Conservation (phyloP, 345 rosid genomes). For the Syzygium grande region DNA sequence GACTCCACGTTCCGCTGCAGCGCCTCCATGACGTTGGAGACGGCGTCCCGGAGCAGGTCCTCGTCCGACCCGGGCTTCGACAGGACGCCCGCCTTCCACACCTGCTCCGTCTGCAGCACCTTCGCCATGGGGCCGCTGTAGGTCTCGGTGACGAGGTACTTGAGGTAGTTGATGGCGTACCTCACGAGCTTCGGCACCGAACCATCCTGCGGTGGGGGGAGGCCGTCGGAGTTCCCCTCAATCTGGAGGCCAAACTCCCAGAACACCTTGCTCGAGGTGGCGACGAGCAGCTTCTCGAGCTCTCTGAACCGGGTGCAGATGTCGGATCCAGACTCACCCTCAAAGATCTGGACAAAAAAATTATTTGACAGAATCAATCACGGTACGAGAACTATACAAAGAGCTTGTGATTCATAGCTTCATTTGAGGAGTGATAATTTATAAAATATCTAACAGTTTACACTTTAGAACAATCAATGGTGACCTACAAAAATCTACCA, state of each 20-base stretch:
- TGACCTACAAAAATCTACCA: background rate
- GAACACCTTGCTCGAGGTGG: constrained; percentile 48
- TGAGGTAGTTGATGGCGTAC: constrained; percentile 57
- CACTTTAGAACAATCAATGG: too few species aligned
- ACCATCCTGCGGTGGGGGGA: constrained; percentile 43
- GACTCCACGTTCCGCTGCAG: constrained; percentile 47
- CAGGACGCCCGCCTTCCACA: constrained; percentile 44
- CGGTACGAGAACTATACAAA: background rate
- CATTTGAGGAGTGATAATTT: background rate
- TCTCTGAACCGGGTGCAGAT: constrained; percentile 48
- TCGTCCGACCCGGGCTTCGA: constrained; percentile 42
- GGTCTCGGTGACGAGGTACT: constrained; percentile 32
- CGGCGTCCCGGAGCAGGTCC: constrained; percentile 36
- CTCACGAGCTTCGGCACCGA: constrained; percentile 54
- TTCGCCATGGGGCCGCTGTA: constrained; percentile 42
- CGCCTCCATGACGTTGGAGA: constrained; percentile 48
- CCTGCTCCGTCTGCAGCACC: constrained; percentile 48
- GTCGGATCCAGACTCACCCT: constrained; percentile 56
- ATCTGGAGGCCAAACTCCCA: constrained; percentile 63
- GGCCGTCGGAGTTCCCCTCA: constrained; percentile 53
- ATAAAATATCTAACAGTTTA: background rate
- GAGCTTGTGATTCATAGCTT: background rate
- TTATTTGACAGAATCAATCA: background rate
- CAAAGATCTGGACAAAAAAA: constrained; percentile 14
- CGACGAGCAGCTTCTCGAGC: constrained; percentile 47